phyloP scores from a whole-genome alignment of 768 basidiomycete genomes.

The Mycena amicta region DNA sequence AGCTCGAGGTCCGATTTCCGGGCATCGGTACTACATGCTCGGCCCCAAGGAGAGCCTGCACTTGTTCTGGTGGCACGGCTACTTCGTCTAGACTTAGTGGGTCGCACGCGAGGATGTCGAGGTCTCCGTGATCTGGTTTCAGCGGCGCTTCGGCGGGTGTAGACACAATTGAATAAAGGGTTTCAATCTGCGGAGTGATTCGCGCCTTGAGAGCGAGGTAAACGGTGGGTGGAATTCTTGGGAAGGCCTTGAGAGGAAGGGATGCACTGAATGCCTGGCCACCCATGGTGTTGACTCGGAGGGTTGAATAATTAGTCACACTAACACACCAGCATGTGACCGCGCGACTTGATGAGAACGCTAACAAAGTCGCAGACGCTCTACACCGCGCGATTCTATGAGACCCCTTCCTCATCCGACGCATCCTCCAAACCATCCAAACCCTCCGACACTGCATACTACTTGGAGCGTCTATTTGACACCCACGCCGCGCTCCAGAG shows the following conservation, averaged over 20 bases:
- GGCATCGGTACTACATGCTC: slow-evolving; percentile 46
- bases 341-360: too few species aligned
- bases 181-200: slow-evolving; percentile 41
- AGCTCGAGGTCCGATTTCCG: slow-evolving; percentile 64
- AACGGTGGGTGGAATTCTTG: slow-evolving; percentile 58
- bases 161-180: slow-evolving; percentile 52
- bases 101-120: slow-evolving; percentile 65
- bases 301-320: too few species aligned
- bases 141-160: slow-evolving; percentile 67
- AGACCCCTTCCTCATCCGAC: slow-evolving; percentile 15
- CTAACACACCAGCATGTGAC: too few species aligned
- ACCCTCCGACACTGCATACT: slow-evolving; percentile 7
- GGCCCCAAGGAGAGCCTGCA: slow-evolving; percentile 50
- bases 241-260: slow-evolving; percentile 50
- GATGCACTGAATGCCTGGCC: slow-evolving; percentile 64
- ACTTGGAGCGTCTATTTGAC: slow-evolving; percentile 12
- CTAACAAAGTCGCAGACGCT: slow-evolving; percentile 5
- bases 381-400: slow-evolving; percentile 21
- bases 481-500: slow-evolving; percentile 15
- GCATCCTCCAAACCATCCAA: slow-evolving; percentile 8
- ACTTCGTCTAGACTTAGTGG: slow-evolving; percentile 37
- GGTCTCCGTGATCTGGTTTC: slow-evolving; percentile 67
- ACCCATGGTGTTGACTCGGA: slow-evolving; percentile 53
- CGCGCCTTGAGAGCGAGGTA: slow-evolving; percentile 56
- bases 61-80: slow-evolving; percentile 38